phyloP scores from a whole-genome alignment of 2,329 filamentous ascomycete genomes.

The Aspergillus latus region DNA sequence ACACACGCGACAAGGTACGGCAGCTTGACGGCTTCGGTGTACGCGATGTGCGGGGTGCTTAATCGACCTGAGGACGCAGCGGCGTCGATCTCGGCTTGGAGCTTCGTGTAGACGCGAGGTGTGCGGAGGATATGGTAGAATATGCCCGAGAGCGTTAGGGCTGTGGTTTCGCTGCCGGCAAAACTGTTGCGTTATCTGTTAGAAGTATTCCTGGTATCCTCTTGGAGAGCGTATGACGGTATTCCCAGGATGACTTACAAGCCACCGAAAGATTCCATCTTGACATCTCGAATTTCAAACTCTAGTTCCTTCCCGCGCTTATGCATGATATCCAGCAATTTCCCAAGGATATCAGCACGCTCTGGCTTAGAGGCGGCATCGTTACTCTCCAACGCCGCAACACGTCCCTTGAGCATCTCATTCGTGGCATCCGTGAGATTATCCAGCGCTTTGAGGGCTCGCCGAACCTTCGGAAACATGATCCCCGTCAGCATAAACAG shows the following conservation, averaged over 20 bases:
- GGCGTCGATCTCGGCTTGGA: too few relatives aligned
- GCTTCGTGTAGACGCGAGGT: too few relatives aligned
- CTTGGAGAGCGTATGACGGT: too few relatives aligned
- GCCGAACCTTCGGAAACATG: conserved; percentile 24
- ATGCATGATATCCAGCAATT: conserved; percentile 29
- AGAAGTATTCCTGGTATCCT: too few relatives aligned
- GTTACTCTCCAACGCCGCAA: conserved; percentile 15
- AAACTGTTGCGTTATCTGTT: too few relatives aligned
- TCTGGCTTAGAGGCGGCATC: conserved; percentile 11
- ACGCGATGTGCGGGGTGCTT: too few relatives aligned
- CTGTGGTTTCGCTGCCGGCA: too few relatives aligned
- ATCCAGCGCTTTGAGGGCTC: conserved; percentile 29
- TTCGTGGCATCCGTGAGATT: conserved; percentile 27
- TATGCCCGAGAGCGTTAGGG: too few relatives aligned
- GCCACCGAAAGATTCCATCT: conserved; percentile 28
- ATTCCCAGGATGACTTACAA: conserved; percentile 25
- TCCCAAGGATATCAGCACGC: conserved; percentile 30
- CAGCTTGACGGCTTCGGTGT: too few relatives aligned
- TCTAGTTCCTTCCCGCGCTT: conserved; percentile 32
- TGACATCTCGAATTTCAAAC: conserved; percentile 32
- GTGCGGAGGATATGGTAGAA: too few relatives aligned
- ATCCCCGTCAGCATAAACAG: conserved; percentile 29
- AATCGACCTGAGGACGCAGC: too few relatives aligned
- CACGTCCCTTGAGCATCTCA: conserved; percentile 25
- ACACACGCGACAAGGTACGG: too few relatives aligned